Base-by-base conservation (phyloP, 805 yeast species). In the Nakazawaea holstii region DNA sequence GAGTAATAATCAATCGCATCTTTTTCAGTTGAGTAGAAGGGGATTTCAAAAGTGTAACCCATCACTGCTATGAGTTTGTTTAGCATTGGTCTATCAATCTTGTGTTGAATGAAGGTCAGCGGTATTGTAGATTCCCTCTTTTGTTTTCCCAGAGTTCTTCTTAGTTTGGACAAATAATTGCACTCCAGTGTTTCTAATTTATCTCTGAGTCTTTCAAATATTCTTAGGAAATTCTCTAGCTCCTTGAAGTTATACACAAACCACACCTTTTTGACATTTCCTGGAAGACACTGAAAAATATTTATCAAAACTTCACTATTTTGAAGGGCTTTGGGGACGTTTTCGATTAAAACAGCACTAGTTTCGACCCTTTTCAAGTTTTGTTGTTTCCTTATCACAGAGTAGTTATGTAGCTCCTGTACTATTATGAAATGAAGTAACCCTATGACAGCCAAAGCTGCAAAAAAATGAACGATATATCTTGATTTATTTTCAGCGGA, bases 401-500 rank as follows among this genome's bases (percentile, higher is more conserved):
- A 72, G 53, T 74, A 76, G 43, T 67, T 62, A 7, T 67, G 67
- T 40, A 89, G 63, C 57, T 90, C 96, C 38, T 67, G 62, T 1
- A 75, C 54, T 8, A 89, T 58, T 24, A 84, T 55, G 45, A 69
- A 62, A 54, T 87, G 86, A 50, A 85, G 78, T 64, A 77, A 68
- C 0, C 68, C 54, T 2, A 87, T 70, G 0, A 82, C 76, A 2
- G 79, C 53, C 0, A 83, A 47, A 2, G 86, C 72, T 63, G 84
- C 66, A 0, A 79, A 59, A 45, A 89, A 75, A 62, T 89, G 96
- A 20, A 80, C 77, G 49, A 80, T 68, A 50, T 84, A 69, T 20
- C 77, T 61, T 4, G 62, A 57, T 0, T 80, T 73, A 39, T 77
- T 76, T 2, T 69, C 54, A 5, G 74, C 69, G 0, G 88, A 74